Evolutionary conservation across 352 stramenopile species (phyloP).

Genomic region (Phytophthora multivora): DNA sequence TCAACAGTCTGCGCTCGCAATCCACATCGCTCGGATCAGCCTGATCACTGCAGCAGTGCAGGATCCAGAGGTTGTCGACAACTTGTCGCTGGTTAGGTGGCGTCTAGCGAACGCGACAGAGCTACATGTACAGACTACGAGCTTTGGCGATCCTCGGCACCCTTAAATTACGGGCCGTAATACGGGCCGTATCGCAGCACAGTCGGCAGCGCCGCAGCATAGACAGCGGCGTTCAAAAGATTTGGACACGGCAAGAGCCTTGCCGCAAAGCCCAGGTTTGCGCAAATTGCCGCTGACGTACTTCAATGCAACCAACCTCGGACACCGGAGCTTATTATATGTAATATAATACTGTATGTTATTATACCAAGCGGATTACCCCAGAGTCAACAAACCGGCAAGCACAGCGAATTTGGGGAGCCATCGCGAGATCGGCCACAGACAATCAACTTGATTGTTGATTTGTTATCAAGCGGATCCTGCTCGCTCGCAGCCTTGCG

Average conservation of each 20-base stretch:
- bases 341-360: no score
- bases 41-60: neutral
- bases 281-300: slow-evolving; percentile 19
- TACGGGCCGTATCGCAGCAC: no score
- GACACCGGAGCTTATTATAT: slow-evolving; percentile 3
- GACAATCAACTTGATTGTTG: no score
- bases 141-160: slow-evolving; percentile 10
- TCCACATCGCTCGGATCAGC: slow-evolving; percentile 16
- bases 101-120: slow-evolving; percentile 1
- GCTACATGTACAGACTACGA: slow-evolving; percentile 1
- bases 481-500: neutral
- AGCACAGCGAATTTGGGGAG: slow-evolving; percentile 8
- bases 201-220: slow-evolving; percentile 7
- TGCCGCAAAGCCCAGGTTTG: slow-evolving; percentile 14
- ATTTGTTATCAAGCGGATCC: neutral
- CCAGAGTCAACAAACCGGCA: neutral
- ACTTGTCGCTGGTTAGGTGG: slow-evolving; percentile 5
- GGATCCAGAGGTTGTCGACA: neutral
- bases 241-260: slow-evolving; percentile 19
- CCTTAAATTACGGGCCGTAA: no score
- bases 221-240: slow-evolving; percentile 18
- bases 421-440: slow-evolving; percentile 12
- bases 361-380: slow-evolving; percentile 10
- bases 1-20: slow-evolving; percentile 22
- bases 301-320: slow-evolving; percentile 9